Percentiles rank a stretch among this genome's conserved stretches.
These are phyloP conservation scores for Exobasidium rhododendri DNA, from an alignment of 1,284 basidiomycete species.

Conservation along the genomic window DNA sequence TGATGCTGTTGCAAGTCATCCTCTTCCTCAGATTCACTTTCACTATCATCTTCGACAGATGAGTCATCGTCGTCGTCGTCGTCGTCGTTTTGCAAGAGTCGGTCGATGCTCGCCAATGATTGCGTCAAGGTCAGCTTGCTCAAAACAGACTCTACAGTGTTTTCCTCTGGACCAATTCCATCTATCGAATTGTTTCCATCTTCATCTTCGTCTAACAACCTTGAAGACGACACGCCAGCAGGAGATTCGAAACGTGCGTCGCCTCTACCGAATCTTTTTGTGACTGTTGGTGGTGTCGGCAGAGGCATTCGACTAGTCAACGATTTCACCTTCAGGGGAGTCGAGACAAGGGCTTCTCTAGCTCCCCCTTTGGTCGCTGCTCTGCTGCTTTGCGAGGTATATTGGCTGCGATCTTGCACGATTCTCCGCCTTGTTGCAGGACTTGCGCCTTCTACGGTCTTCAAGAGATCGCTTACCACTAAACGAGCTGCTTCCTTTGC, in stretches of 20 bases:
- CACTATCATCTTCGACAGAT: conserved; percentile 1
- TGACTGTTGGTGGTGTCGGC: conserved; percentile 50
- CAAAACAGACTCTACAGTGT: conserved; percentile 30
- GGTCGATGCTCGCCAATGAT: conserved; percentile 8
- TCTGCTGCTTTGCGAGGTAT: not conserved
- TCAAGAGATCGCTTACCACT: conserved; percentile 51
- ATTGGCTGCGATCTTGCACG: not conserved
- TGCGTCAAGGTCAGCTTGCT: conserved; percentile 17
- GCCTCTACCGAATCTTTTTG: conserved; percentile 24
- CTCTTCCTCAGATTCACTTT: conserved; percentile 1
- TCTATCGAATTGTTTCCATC: conserved; percentile 28
- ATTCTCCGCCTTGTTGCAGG: conserved; percentile 1
- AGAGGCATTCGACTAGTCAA: conserved; percentile 39
- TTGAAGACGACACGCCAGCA: not conserved
- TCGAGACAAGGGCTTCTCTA: conserved; percentile 21
- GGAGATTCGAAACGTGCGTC: not conserved
- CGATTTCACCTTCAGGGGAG: conserved; percentile 26
- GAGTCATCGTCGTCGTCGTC: conserved; percentile 9
- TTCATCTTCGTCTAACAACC: not conserved
- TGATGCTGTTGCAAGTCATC: not conserved
- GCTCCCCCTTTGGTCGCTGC: not conserved
- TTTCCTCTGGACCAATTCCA: conserved; percentile 29
- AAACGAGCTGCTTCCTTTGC: conserved; percentile 51
- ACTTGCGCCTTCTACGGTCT: conserved; percentile 33
- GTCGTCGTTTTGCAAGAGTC: conserved; percentile 12